Percentiles rank a stretch among this genome's conserved stretches.
phyloP scores from a whole-genome alignment of 2,329 filamentous ascomycete species.

The Monosporascus ibericus region DNA sequence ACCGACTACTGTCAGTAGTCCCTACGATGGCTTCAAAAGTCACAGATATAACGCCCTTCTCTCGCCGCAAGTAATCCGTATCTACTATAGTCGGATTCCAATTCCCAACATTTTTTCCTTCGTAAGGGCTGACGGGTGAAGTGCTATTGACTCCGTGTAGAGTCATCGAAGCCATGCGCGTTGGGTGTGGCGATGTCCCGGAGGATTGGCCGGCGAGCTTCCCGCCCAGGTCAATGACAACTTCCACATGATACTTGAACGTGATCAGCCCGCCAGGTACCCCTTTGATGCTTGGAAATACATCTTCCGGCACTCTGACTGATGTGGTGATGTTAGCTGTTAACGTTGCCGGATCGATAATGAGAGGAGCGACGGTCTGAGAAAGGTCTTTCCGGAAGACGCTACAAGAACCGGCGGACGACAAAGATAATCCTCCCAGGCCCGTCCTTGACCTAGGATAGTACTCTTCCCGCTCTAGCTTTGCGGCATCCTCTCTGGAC shows the following conservation, averaged over 20 bases:
- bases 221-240: constrained; percentile 86
- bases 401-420: constrained; percentile 79
- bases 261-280: constrained; percentile 92
- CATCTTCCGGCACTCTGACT: constrained; percentile 81
- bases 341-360: constrained; percentile 76
- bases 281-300: constrained; percentile 83
- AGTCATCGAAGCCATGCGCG: constrained; percentile 33
- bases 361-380: constrained; percentile 81
- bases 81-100: constrained; percentile 71
- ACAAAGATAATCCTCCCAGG: constrained; percentile 77
- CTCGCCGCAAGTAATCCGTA: constrained; percentile 76
- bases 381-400: constrained; percentile 94
- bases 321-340: constrained; percentile 75
- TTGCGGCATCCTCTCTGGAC: constrained; percentile 59
- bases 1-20: constrained; percentile 61
- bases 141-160: constrained; percentile 24
- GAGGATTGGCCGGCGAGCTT: constrained; percentile 60
- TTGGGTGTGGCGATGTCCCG: constrained; percentile 32
- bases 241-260: constrained; percentile 90
- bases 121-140: constrained; percentile 25
- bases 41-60: constrained; percentile 87
- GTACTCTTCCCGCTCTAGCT: constrained; percentile 71
- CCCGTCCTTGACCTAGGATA: constrained; percentile 85
- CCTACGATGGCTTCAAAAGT: constrained; percentile 84
- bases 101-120: constrained; percentile 40